Conservation (phyloP, 2,329 filamentous ascomycete genomes). For the Periconia macrospinosa region DNA sequence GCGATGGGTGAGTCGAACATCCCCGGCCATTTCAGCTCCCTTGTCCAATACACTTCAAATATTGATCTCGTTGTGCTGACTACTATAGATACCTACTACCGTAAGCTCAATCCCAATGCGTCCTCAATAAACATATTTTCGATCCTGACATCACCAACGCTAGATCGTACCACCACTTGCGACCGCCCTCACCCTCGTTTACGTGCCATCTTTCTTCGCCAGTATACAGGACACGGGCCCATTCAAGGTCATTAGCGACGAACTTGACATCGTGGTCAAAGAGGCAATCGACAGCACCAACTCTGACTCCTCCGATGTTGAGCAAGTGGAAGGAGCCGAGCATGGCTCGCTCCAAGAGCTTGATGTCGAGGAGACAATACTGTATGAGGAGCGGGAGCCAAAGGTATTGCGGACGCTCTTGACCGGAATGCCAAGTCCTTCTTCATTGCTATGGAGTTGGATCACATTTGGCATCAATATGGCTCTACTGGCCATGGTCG, state of each 20-base stretch:
- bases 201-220: constrained; percentile 64
- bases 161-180: constrained; percentile 50
- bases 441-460: constrained; percentile 66
- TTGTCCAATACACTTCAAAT: not conserved
- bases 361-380: constrained; percentile 64
- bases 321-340: constrained; percentile 45
- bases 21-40: not conserved
- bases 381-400: constrained; percentile 60
- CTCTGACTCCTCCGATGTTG: constrained; percentile 34
- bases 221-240: constrained; percentile 60
- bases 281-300: constrained; percentile 42
- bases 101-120: constrained; percentile 19
- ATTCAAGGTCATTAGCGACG: constrained; percentile 60
- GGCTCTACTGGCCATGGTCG: constrained; percentile 66
- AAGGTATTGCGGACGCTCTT: constrained; percentile 68
- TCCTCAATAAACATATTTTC: not conserved
- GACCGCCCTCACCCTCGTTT: constrained; percentile 67
- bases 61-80: constrained; percentile 7
- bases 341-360: constrained; percentile 48
- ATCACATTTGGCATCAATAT: constrained; percentile 74
- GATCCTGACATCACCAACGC: not conserved
- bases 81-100: constrained; percentile 34
- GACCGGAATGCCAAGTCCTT: constrained; percentile 73
- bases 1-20: constrained; percentile 57
- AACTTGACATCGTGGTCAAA: constrained; percentile 56